These are phyloP conservation scores for Ophiocordyceps robertsii DNA, from an alignment of 2,329 filamentous ascomycete genomes.

Conservation along the genomic window DNA sequence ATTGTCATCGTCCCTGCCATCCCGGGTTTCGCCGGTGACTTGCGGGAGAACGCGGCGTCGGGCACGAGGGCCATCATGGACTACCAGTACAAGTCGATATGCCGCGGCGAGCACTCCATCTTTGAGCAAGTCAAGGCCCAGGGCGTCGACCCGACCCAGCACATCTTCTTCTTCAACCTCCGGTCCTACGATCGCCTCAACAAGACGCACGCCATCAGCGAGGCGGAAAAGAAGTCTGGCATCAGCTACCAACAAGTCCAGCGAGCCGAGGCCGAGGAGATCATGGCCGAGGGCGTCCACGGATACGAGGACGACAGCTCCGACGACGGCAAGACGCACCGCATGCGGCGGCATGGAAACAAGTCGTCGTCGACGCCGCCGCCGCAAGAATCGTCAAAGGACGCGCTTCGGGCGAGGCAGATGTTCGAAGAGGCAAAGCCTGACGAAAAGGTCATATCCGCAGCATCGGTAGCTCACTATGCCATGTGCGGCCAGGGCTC, in stretches of 20 bases:
- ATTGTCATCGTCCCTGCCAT: constrained; percentile 86
- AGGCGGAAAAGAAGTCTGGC: constrained; percentile 68
- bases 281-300: constrained; percentile 66
- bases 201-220: constrained; percentile 58
- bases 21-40: constrained; percentile 85
- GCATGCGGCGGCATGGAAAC: constrained; percentile 36
- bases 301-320: constrained; percentile 32
- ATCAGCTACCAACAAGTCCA: constrained; percentile 79
- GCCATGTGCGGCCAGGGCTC: constrained; percentile 57
- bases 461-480: constrained; percentile 52
- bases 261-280: constrained; percentile 74
- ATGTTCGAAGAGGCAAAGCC: constrained; percentile 36
- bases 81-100: constrained; percentile 95
- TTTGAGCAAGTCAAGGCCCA: constrained; percentile 60
- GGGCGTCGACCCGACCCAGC: constrained; percentile 62
- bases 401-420: constrained; percentile 32
- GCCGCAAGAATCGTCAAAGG: constrained; percentile 21
- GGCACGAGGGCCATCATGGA: constrained; percentile 96
- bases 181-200: constrained; percentile 88
- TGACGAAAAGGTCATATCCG: constrained; percentile 22
- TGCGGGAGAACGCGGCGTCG: constrained; percentile 67
- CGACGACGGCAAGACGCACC: constrained; percentile 9
- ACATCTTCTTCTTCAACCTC: constrained; percentile 91
- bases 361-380: constrained; percentile 12
- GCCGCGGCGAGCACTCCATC: constrained; percentile 82